Evolutionary conservation across 176 grass and related monocot species (phyloP).

Genomic region (Juncus inflexus): DNA sequence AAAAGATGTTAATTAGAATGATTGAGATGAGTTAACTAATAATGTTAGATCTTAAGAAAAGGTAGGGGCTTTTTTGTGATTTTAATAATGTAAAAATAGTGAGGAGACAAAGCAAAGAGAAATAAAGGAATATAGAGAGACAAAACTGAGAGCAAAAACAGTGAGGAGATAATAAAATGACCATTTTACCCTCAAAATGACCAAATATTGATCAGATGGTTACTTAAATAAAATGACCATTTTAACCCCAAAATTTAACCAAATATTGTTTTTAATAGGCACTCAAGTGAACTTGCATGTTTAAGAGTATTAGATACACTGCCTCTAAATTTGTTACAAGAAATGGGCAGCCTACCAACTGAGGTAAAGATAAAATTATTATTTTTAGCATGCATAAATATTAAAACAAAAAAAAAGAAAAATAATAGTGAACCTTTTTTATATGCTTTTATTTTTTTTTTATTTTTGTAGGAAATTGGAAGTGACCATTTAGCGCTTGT

Average conservation of each 20-base stretch:
- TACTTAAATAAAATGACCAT: too few species aligned
- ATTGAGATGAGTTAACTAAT: too few species aligned
- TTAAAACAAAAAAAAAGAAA: background rate
- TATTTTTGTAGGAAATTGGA: slow-evolving; percentile 58
- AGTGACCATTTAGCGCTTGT: slow-evolving; percentile 79
- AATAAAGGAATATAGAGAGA: too few species aligned
- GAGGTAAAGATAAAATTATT: slow-evolving; percentile 39
- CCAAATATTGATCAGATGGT: too few species aligned
- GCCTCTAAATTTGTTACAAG: slow-evolving; percentile 44
- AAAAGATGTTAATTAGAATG: too few species aligned
- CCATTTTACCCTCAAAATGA: too few species aligned
- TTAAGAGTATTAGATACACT: slow-evolving; percentile 70
- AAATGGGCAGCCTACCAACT: slow-evolving; percentile 58
- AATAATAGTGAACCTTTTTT: background rate
- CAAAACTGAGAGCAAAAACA: too few species aligned
- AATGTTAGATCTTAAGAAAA: background rate
- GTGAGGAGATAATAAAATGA: too few species aligned
- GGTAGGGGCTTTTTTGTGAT: background rate
- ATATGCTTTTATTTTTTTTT: background rate
- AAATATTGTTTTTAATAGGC: slow-evolving; percentile 26
- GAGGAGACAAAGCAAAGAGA: too few species aligned
- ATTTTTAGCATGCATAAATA: background rate
- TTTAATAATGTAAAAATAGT: background rate
- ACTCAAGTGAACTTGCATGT: slow-evolving; percentile 65
- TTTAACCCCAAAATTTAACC: too few species aligned